Evolutionary conservation across 306 rosid species (phyloP).

Genomic region (Vicia faba): DNA sequence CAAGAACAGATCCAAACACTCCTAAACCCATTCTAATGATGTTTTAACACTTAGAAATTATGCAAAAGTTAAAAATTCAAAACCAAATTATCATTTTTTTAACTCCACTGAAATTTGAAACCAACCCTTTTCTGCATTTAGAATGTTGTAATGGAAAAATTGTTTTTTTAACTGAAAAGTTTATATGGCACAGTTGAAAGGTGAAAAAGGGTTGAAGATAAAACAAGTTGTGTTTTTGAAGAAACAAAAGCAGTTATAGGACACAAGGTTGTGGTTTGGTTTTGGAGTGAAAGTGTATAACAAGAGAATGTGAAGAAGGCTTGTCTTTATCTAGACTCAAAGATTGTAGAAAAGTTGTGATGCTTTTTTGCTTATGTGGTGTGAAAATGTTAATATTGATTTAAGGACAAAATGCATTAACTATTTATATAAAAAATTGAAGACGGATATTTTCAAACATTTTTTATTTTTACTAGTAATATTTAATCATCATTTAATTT

Average conservation of each 20-base stretch:
- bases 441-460: too few relatives aligned
- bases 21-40: conserved; percentile 65
- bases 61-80: conserved; percentile 43
- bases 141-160: conserved; percentile 21
- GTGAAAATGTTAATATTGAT: not conserved
- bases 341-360: conserved; percentile 36
- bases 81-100: conserved; percentile 39
- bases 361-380: conserved; percentile 34
- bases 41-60: conserved; percentile 11
- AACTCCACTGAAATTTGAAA: conserved; percentile 21
- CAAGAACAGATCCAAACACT: conserved; percentile 59
- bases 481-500: too few relatives aligned
- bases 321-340: conserved; percentile 46
- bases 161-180: conserved; percentile 34
- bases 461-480: too few relatives aligned
- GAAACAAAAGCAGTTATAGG: conserved; percentile 28
- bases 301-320: conserved; percentile 54
- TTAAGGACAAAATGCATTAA: too few relatives aligned
- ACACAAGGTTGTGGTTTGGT: conserved; percentile 39
- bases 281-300: not conserved
- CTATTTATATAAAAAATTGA: too few relatives aligned
- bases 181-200: not conserved
- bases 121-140: conserved; percentile 38
- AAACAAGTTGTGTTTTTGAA: conserved; percentile 17
- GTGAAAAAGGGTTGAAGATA: not conserved